Percentiles rank a stretch among this genome's conserved stretches.
Conservation (phyloP, 345 rosid species). For the Pistacia integerrima region DNA sequence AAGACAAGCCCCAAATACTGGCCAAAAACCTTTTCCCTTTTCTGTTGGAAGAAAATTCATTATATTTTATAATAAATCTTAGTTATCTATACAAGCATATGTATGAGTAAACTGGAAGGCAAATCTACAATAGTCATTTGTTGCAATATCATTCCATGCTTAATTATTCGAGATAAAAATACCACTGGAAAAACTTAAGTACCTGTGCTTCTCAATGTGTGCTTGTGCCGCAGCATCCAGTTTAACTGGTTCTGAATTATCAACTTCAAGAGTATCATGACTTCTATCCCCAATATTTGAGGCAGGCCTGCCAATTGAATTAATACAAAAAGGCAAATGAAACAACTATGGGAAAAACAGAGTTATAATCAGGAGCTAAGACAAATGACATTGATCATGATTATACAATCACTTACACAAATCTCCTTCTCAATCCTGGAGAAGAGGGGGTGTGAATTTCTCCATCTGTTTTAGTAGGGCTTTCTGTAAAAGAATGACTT, state of each 20-base stretch:
- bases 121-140: background rate
- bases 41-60: background rate
- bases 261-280: slow-evolving; percentile 35
- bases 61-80: background rate
- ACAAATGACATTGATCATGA: background rate
- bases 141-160: background rate
- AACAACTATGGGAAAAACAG: background rate
- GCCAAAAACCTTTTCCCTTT: background rate
- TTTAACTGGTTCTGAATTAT: slow-evolving; percentile 55
- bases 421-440: slow-evolving; percentile 81
- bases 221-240: slow-evolving; percentile 68
- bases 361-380: slow-evolving; percentile 1
- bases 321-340: slow-evolving; percentile 4
- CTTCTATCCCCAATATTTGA: slow-evolving; percentile 48
- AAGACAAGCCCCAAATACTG: background rate
- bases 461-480: slow-evolving; percentile 39
- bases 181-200: slow-evolving; percentile 1
- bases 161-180: background rate
- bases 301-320: slow-evolving; percentile 44
- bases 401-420: slow-evolving; percentile 49
- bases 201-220: slow-evolving; percentile 87
- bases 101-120: background rate
- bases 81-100: background rate
- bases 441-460: slow-evolving; percentile 50
- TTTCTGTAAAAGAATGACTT: slow-evolving; percentile 39